Conservation (phyloP, 441 rosid genomes). For the Theobroma grandiflorum region DNA sequence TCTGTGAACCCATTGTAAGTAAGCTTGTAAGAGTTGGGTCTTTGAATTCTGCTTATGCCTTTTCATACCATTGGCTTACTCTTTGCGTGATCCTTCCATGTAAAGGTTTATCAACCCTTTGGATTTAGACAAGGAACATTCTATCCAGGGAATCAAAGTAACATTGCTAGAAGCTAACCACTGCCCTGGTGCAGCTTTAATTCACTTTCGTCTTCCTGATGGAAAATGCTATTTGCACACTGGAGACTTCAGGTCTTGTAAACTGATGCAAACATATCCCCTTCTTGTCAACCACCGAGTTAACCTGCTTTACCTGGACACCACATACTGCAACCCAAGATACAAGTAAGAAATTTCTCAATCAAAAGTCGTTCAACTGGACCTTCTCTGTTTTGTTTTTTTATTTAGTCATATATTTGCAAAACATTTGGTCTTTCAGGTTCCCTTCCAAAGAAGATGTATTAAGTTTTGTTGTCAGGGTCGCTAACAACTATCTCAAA, state of each 20-base stretch:
- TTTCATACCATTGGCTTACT: neutral
- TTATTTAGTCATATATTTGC: neutral
- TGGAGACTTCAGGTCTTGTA: constrained; percentile 88
- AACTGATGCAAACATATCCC: constrained; percentile 62
- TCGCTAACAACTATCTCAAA: constrained; percentile 60
- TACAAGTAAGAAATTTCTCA: constrained; percentile 55
- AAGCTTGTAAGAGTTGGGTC: neutral
- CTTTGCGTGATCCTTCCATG: constrained; percentile 9
- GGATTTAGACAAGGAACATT: constrained; percentile 59
- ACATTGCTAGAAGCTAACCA: constrained; percentile 84
- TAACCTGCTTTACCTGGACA: constrained; percentile 74
- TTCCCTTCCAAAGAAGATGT: constrained; percentile 85
- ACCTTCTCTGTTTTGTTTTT: neutral
- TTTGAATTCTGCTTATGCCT: neutral
- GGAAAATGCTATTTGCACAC: constrained; percentile 77
- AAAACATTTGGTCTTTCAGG: constrained; percentile 42
- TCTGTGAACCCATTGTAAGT: constrained; percentile 64
- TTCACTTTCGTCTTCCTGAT: constrained; percentile 62
- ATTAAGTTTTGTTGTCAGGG: constrained; percentile 59
- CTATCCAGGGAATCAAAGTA: constrained; percentile 61
- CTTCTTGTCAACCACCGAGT: constrained; percentile 61
- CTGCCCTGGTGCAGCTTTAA: constrained; percentile 83
- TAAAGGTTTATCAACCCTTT: constrained; percentile 63
- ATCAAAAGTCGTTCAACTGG: neutral
- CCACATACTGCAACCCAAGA: constrained; percentile 86